Base-by-base conservation (phyloP, 768 basidiomycete genomes). In the Psilocybe sp. region DNA sequence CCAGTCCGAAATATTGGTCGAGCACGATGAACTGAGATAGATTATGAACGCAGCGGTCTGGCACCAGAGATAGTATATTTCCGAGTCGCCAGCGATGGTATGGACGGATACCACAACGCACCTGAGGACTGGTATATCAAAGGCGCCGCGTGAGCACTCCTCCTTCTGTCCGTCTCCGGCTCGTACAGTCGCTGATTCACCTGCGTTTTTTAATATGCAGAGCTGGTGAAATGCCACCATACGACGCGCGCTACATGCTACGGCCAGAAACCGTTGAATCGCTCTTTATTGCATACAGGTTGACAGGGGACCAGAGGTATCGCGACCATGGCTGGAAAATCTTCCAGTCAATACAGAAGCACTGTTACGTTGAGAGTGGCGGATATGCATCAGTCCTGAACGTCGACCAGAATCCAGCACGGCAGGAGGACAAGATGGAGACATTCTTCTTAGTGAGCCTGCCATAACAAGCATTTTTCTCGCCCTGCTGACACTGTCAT, bases 251-350 rank as follows among this genome's bases (percentile, higher is more conserved):
- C 35, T 97, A 98, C 64, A 97, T 98, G 66, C 82, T 98, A 8
- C 83, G 91, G 6, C 95, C 95, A 2, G 95, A 98, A 72, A 98
- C 95, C 1, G 80, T 94, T 19, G 95, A 98, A 65, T 94, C 91
- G 0, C 81, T 97, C 36, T 96, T 98, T 75, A 72, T 93, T 39
- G 94, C 92, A 1, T 97, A 77, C 67, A 81, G 95, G n/a, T 73
- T 93, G 4, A 96, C 95, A 2, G 92, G 92, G 5, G 84, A 97
- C 59, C 70, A 76, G 23, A 72, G 76, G 20, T 98, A 95, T 63
- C 83, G 95, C 12, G 79, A 86, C 15, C 80, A 83, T 58, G 94
- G 90, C 16, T 97, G 94, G 93, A 64, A 72, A 16, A 94, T 97
- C 53, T 98, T 97, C 74, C 74, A 88, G 62, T 80, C 94, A 0